phyloP scores from a whole-genome alignment of 1,284 basidiomycete genomes.

The Cutaneotrichosporon arboriforme region DNA sequence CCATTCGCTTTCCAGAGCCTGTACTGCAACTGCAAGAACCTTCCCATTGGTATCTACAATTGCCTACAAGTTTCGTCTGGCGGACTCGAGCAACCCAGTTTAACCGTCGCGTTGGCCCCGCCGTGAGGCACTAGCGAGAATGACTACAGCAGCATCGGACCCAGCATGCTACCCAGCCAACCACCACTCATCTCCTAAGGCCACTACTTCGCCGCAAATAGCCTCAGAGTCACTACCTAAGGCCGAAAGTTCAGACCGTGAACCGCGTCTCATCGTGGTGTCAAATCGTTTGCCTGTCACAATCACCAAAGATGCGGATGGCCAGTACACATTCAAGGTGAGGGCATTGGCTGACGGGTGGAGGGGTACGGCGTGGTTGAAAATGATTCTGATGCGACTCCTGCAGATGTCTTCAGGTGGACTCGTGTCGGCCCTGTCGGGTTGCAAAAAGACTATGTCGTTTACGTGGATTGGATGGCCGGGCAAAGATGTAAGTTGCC shows the following conservation, averaged over 20 bases:
- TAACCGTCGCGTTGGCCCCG: no score
- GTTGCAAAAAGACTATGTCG: constrained; percentile 91
- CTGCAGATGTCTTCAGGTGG: constrained; percentile 84
- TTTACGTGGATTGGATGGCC: constrained; percentile 94
- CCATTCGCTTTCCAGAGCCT: no score
- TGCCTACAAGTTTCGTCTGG: no score
- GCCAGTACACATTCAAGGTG: constrained; percentile 85
- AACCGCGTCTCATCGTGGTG: constrained; percentile 82
- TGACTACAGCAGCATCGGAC: constrained; percentile 8
- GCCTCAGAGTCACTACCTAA: constrained; percentile 8
- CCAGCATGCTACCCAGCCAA: constrained; percentile 11
- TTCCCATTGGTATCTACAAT: no score
- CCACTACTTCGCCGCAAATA: constrained; percentile 7
- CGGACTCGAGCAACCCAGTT: no score
- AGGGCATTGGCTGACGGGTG: no score
- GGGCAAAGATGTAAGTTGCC: constrained; percentile 44
- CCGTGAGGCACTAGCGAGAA: no score
- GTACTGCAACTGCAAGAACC: no score
- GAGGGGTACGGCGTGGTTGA: no score
- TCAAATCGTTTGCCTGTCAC: constrained; percentile 92
- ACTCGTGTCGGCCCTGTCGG: constrained; percentile 86
- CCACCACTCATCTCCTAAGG: constrained; percentile 16
- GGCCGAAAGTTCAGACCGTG: constrained; percentile 13
- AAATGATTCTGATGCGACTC: neutral
- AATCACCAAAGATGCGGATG: constrained; percentile 76